Conservation (phyloP, 257 asterid species). For the Lycium ferocissimum region DNA sequence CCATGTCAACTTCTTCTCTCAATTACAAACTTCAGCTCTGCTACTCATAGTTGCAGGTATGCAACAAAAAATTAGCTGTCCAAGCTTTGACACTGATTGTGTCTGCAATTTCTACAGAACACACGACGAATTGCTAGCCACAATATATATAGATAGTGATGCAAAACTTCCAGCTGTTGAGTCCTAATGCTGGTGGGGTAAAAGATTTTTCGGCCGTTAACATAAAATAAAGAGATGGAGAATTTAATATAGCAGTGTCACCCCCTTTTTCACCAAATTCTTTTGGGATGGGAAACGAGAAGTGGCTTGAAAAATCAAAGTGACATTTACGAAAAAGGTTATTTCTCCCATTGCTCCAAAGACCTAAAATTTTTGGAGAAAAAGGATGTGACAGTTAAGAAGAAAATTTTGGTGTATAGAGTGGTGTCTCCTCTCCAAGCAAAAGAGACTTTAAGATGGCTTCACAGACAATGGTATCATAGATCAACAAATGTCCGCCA, state of each 20-base stretch:
- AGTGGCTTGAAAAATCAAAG: background rate
- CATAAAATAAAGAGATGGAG: background rate
- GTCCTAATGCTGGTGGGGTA: background rate
- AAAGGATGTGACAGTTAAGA: background rate
- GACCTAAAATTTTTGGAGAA: background rate
- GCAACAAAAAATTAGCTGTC: background rate
- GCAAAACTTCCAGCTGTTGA: background rate
- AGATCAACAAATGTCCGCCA: slow-evolving; percentile 88
- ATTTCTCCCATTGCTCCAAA: background rate
- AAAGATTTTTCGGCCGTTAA: background rate
- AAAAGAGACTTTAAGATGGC: slow-evolving; percentile 87
- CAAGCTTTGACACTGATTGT: background rate
- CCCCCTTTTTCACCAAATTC: background rate
- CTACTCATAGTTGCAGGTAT: background rate
- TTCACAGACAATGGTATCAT: slow-evolving; percentile 80
- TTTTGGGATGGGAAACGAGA: background rate
- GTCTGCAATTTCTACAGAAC: slow-evolving; percentile 1
- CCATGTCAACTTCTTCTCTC: background rate
- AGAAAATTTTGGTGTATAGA: slow-evolving; percentile 53
- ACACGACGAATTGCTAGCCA: background rate
- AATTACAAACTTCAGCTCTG: background rate
- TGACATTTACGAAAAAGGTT: background rate
- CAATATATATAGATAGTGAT: background rate
- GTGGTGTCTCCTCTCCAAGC: slow-evolving; percentile 73
- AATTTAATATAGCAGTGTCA: background rate